phyloP scores from a whole-genome alignment of 2,329 filamentous ascomycete species.

The Penicillium occitanis region DNA sequence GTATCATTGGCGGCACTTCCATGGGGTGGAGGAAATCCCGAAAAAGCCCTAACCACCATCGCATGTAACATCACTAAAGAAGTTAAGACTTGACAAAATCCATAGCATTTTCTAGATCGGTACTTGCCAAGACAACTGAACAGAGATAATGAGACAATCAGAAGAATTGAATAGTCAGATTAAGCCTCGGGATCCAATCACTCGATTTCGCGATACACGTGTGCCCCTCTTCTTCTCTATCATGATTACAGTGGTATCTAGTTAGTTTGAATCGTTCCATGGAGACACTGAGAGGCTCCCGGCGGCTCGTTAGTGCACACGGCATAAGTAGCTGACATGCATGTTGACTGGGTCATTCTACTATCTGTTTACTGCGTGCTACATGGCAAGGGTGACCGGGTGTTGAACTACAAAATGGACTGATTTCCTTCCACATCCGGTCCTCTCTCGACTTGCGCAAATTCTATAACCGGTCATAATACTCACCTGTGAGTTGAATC shows the following conservation, averaged over 20 bases:
- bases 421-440: not conserved
- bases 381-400: not conserved
- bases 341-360: conserved; percentile 1
- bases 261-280: not conserved
- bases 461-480: not conserved
- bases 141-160: not conserved
- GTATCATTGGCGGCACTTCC: not conserved
- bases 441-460: not conserved
- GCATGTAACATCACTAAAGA: conserved; percentile 12
- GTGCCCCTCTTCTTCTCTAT: not conserved
- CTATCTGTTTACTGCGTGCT: not conserved
- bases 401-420: conserved; percentile 9
- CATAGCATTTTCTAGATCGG: conserved; percentile 7
- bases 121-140: not conserved
- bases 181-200: not conserved
- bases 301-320: not conserved
- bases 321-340: not conserved
- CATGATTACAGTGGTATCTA: not conserved
- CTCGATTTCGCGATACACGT: not conserved
- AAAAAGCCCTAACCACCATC: not conserved
- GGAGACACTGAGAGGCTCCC: not conserved
- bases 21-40: not conserved
- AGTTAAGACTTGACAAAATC: not conserved
- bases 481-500: not conserved
- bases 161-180: not conserved